phyloP scores from a whole-genome alignment of 768 basidiomycete species.

The Baorangia bicolor region DNA sequence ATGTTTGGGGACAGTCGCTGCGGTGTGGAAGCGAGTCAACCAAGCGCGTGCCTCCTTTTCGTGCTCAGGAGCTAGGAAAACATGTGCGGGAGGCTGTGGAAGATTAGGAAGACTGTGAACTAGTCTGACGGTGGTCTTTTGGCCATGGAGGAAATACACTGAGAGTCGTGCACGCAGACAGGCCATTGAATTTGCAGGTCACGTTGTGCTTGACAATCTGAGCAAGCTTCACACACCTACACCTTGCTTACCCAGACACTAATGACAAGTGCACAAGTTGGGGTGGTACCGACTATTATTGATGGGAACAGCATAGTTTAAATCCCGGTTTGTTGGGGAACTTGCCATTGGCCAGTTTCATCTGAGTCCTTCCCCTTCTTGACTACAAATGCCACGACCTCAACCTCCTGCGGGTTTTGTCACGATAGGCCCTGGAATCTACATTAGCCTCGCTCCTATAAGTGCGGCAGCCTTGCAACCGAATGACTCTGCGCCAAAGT shows the following conservation, averaged over 20 bases:
- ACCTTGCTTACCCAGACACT: background rate
- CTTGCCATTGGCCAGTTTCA: background rate
- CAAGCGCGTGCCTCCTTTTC: constrained; percentile 54
- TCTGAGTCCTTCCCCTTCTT: background rate
- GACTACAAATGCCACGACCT: constrained; percentile 9
- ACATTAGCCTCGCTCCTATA: constrained; percentile 7
- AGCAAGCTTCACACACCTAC: background rate
- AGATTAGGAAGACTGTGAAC: constrained; percentile 35
- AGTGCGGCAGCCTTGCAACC: background rate
- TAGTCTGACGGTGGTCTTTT: constrained; percentile 1
- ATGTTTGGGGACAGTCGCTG: no score
- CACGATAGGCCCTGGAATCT: constrained; percentile 14
- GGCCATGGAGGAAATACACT: background rate
- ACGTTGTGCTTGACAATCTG: background rate
- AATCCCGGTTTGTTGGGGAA: background rate
- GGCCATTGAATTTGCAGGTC: no score
- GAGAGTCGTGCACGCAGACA: no score
- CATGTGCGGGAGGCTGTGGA: constrained; percentile 45
- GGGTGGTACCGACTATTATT: background rate
- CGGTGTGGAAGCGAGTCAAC: constrained; percentile 50
- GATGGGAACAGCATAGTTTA: background rate
- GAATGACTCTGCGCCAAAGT: constrained; percentile 21
- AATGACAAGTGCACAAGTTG: background rate
- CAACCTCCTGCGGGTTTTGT: constrained; percentile 18
- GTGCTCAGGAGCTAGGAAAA: constrained; percentile 35